Evolutionary conservation across 805 yeast species (phyloP).

Genomic region (Sungouiella thailandica): DNA sequence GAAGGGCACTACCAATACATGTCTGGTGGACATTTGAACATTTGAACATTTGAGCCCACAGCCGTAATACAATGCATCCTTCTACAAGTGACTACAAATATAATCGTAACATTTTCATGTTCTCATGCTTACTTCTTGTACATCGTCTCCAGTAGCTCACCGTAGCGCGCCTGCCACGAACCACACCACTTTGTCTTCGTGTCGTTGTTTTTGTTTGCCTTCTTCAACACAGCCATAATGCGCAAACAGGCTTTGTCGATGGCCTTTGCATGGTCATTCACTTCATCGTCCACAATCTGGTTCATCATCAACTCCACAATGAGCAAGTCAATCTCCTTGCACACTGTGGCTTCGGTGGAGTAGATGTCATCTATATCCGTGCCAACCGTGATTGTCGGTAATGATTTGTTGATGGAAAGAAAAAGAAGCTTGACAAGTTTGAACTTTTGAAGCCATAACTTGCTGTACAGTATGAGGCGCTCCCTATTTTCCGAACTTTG

Average conservation of each 20-base stretch:
- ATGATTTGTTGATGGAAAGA: slow-evolving; percentile 53
- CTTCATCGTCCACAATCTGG: slow-evolving; percentile 34
- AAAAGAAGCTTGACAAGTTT: slow-evolving; percentile 55
- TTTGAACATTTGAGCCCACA: no score
- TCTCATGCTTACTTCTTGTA: no score
- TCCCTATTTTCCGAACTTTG: slow-evolving; percentile 7
- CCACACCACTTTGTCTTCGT: slow-evolving; percentile 55
- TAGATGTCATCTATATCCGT: slow-evolving; percentile 44
- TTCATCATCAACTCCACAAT: slow-evolving; percentile 54
- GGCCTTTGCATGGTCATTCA: slow-evolving; percentile 17
- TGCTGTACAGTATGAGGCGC: slow-evolving; percentile 37
- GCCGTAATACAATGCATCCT: not conserved
- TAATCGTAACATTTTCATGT: no score
- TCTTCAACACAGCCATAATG: slow-evolving; percentile 36
- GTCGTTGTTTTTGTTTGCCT: slow-evolving; percentile 44
- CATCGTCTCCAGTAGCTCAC: slow-evolving; percentile 16
- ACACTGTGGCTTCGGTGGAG: slow-evolving; percentile 37
- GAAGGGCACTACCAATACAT: not conserved
- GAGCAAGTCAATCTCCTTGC: slow-evolving; percentile 50
- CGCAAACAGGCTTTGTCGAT: slow-evolving; percentile 23
- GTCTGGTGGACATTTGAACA: no score
- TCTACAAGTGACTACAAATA: no score
- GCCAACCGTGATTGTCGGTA: slow-evolving; percentile 43
- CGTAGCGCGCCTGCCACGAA: slow-evolving; percentile 48
- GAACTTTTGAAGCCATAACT: slow-evolving; percentile 48